Evolutionary conservation across 441 rosid genomes (phyloP), one percentile per base, ranked within the genome.

Genomic region (Manihot esculenta): DNA sequence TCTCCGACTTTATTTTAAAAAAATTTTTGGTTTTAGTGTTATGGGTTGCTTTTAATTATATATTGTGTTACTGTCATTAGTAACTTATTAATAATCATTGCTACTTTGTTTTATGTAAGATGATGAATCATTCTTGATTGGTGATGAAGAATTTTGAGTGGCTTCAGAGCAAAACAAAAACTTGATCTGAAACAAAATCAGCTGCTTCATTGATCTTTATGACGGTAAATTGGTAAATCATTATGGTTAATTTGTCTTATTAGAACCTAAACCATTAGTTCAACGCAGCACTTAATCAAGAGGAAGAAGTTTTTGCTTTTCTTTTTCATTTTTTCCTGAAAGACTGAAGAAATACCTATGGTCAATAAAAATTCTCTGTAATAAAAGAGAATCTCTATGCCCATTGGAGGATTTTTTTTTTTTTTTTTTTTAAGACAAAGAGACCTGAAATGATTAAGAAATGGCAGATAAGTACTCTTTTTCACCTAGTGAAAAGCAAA

Each of bases 251-350:
- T 66, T 83, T 77, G 80, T 80, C 81, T 71, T 60, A 21, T 57
- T 65, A 59, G 72, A 13, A 41, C 63, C 62, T 17, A 35, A 75
- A 65, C 53, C 60, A 58, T 70, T 42, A 73, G 73, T 78, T 75
- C 86, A 71, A 77, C 57, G 24, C 4, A 73, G 60, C 82, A 76
- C 66, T 82, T 72, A 73, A 83, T 76, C 72, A 71, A 55, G 23
- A 68, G 57, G 64, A 26, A 75, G 79, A 73, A 75, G 23, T 10
- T 14, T 38, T n/a, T 6, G 20, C 8, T 51, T 68, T 47, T 76
- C 55, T 49, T 7, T 21, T 20, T n/a, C 18, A 3, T 75, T 66
- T 42, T 76, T 57, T 51, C 9, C 13, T 6, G 2, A 7, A n/a
- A 18, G 11, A 33, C 70, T 58, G 14, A 64, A 78, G 55, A 54